Evolutionary conservation across 352 stramenopile species (phyloP).

Genomic region (Pythium folliculosum): DNA sequence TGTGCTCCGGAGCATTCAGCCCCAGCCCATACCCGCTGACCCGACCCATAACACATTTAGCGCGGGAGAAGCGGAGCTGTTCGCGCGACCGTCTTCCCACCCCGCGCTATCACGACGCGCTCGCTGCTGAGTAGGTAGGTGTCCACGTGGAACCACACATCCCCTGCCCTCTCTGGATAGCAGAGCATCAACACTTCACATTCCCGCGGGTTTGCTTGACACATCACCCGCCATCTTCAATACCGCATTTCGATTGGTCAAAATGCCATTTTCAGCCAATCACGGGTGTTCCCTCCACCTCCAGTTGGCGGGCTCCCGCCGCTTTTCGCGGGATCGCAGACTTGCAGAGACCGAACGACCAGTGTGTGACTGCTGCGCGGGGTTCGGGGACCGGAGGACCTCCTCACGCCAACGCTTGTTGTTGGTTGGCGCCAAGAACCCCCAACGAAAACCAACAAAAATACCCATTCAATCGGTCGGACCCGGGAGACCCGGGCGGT

Average conservation of each 20-base stretch:
- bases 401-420: neutral
- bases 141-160: conserved; percentile 24
- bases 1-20: too few relatives aligned
- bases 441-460: neutral
- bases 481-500: neutral
- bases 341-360: neutral
- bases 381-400: conserved; percentile 6
- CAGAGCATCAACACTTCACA: conserved; percentile 21
- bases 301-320: conserved; percentile 22
- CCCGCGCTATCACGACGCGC: conserved; percentile 11
- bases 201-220: conserved; percentile 4
- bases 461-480: neutral
- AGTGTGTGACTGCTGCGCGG: conserved; percentile 1
- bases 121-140: neutral
- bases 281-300: conserved; percentile 16
- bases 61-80: neutral
- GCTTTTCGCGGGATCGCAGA: conserved; percentile 20
- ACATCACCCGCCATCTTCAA: conserved; percentile 27
- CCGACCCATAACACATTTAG: neutral
- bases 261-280: conserved; percentile 22
- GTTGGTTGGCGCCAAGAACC: neutral
- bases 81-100: neutral
- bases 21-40: neutral
- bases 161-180: neutral
- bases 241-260: conserved; percentile 17